These are phyloP conservation scores for Coemansia sp. DNA, from an alignment of 192 early-diverging fungal genomes.

Conservation along the genomic window DNA sequence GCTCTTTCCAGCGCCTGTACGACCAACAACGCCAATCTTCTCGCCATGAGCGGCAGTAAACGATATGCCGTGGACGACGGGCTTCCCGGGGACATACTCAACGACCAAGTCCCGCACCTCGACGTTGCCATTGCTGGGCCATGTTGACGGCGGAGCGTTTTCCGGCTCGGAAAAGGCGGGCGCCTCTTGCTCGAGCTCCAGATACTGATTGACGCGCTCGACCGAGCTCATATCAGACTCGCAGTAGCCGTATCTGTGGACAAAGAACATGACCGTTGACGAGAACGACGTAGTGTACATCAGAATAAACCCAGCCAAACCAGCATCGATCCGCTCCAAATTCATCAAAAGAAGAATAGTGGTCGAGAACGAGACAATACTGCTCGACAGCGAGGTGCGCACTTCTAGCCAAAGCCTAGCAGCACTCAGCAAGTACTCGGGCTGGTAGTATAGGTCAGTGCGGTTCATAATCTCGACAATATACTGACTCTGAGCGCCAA, in stretches of 20 bases:
- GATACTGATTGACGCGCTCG: constrained; percentile 83
- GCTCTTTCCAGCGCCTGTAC: constrained; percentile 73
- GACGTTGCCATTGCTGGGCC: constrained; percentile 74
- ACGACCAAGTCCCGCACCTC: constrained; percentile 57
- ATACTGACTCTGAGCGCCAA: constrained; percentile 61
- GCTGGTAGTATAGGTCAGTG: constrained; percentile 74
- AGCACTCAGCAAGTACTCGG: constrained; percentile 75
- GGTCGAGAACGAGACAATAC: constrained; percentile 67
- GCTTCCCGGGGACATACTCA: constrained; percentile 56
- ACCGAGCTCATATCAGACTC: constrained; percentile 85
- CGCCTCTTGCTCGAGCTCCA: constrained; percentile 77
- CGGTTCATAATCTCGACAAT: constrained; percentile 45
- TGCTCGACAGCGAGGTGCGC: constrained; percentile 73
- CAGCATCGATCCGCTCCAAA: constrained; percentile 62
- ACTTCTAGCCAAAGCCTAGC: constrained; percentile 82
- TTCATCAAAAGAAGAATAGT: constrained; percentile 64
- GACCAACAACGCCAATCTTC: constrained; percentile 57
- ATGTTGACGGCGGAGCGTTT: constrained; percentile 58
- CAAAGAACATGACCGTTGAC: constrained; percentile 72
- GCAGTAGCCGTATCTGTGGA: constrained; percentile 74
- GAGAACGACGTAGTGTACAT: constrained; percentile 85
- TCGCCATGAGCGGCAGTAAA: constrained; percentile 51
- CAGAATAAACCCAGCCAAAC: constrained; percentile 82
- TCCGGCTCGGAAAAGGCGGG: constrained; percentile 62
- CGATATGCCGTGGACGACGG: constrained; percentile 43